phyloP scores from a whole-genome alignment of 1,284 basidiomycete species.

The Chalciporus sp. region DNA sequence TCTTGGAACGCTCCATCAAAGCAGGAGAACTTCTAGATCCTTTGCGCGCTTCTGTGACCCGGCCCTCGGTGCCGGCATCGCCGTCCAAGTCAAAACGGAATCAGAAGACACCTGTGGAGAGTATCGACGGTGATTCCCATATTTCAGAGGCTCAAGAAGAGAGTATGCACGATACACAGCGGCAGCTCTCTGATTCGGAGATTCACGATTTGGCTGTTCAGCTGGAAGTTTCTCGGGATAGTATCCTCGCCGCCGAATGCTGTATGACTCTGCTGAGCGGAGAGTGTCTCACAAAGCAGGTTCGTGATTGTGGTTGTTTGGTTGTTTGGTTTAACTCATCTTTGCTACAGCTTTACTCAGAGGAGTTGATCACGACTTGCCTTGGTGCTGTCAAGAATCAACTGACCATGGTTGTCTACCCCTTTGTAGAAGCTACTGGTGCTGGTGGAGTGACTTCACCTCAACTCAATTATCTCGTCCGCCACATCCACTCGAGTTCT shows the following conservation, averaged over 20 bases:
- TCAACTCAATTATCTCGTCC: constrained; percentile 57
- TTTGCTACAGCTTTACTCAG: constrained; percentile 74
- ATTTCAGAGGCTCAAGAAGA: constrained; percentile 37
- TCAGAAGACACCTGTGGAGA: constrained; percentile 37
- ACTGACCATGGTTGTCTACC: constrained; percentile 80
- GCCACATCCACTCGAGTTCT: constrained; percentile 41
- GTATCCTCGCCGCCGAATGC: constrained; percentile 80
- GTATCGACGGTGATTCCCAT: constrained; percentile 28
- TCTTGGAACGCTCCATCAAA: constrained; percentile 76
- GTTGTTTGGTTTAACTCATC: constrained; percentile 8
- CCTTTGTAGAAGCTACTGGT: constrained; percentile 79
- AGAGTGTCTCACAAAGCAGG: constrained; percentile 83
- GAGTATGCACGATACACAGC: constrained; percentile 23
- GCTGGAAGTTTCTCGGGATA: constrained; percentile 66
- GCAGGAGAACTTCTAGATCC: constrained; percentile 74
- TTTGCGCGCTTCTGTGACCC: constrained; percentile 47
- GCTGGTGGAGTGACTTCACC: constrained; percentile 45
- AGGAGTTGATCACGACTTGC: constrained; percentile 85
- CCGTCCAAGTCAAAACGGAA: constrained; percentile 35
- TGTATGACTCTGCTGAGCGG: constrained; percentile 76
- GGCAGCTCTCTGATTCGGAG: constrained; percentile 49
- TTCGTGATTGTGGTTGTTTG: constrained; percentile 35
- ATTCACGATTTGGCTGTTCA: constrained; percentile 49
- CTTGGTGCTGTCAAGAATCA: constrained; percentile 78
- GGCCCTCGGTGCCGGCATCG: constrained; percentile 21